Conservation (phyloP, 768 basidiomycete genomes). For the Agaricus blazei region DNA sequence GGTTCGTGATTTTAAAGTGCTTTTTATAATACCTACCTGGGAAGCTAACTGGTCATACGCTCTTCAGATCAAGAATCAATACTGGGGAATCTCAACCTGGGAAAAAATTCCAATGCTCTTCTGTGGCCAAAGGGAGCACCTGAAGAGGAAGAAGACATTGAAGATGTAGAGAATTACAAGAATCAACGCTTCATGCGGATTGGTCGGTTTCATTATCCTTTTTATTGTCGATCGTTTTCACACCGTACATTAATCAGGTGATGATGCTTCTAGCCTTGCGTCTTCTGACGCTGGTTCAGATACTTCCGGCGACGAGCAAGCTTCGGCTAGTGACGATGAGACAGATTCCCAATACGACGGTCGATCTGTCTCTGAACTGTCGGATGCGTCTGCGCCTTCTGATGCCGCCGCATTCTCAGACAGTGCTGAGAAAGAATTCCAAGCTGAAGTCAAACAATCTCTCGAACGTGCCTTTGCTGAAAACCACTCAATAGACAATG, state of each 20-base stretch:
- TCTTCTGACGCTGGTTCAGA: constrained; percentile 55
- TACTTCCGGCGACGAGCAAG: constrained; percentile 48
- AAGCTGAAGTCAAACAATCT: constrained; percentile 71
- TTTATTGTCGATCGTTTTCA: neutral
- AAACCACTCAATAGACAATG: constrained; percentile 88
- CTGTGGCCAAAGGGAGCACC: constrained; percentile 73
- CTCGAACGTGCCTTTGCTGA: constrained; percentile 91
- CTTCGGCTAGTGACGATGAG: constrained; percentile 33
- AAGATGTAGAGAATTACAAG: constrained; percentile 43
- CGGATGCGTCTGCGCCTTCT: constrained; percentile 41
- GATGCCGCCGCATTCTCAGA: constrained; percentile 26
- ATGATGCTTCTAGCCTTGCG: constrained; percentile 57
- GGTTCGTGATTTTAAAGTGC: constrained; percentile 34
- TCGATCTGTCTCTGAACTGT: constrained; percentile 38
- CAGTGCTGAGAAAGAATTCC: constrained; percentile 64
- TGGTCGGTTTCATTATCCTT: constrained; percentile 34
- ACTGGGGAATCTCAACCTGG: constrained; percentile 41
- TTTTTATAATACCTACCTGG: constrained; percentile 8
- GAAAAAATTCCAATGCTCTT: constrained; percentile 69
- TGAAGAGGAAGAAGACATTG: constrained; percentile 59
- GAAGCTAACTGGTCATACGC: constrained; percentile 3
- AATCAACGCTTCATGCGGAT: constrained; percentile 75
- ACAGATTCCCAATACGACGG: constrained; percentile 31
- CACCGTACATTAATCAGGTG: constrained; percentile 34
- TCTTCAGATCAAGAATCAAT: constrained; percentile 44